Evolutionary conservation across 2,329 filamentous ascomycete genomes (phyloP), one percentile per base, ranked within the genome.

Genomic region (Epichloe aotearoae): DNA sequence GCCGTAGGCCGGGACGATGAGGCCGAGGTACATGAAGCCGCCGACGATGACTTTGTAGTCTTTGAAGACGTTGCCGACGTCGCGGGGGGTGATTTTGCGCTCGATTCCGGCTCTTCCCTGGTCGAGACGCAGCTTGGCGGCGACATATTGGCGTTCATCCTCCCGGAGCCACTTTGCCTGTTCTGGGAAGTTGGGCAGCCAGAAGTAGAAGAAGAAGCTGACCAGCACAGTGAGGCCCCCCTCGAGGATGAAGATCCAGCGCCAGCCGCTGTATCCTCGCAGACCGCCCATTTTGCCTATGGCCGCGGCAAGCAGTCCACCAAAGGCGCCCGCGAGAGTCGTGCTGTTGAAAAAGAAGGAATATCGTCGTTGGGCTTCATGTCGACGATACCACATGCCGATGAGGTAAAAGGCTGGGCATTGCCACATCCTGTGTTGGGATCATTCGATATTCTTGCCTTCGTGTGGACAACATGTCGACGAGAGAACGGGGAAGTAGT

Each of bases 301-400:
- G 0, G 84, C 90, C 1, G 82, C 84, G 1, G 90, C 90, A 4
- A 96, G 74, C 1, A 96, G 75, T 2, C 89, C 89, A 42, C 88
- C 89, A 59, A 95, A 96, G 0, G 88, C 86, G 34, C 86, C 86
- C 1, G 86, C 86, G 3, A 91, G 71, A 0, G 83, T 86, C 1
- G 86, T 90, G 30, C 77, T 87, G 61, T 79, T 83, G 73, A 97
- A 97, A 74, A 97, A 97, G 73, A 97, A 90, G 15, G 83, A 86
- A 69, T 90, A 96, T 33, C 93, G 82, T 61, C 88, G 88, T 68
- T 97, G 91, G 2, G 90, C 88, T 68, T 97, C 93, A 43, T 74
- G 74, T 53, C 91, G 81, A 53, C 83, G 82, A 60, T 97, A 98
- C 89, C 86, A 94, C 83, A 91, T 91, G 52, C 86, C 82, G 54